These are phyloP conservation scores for Cardamine resedifolia DNA, from an alignment of 345 rosid species.

Conservation along the genomic window DNA sequence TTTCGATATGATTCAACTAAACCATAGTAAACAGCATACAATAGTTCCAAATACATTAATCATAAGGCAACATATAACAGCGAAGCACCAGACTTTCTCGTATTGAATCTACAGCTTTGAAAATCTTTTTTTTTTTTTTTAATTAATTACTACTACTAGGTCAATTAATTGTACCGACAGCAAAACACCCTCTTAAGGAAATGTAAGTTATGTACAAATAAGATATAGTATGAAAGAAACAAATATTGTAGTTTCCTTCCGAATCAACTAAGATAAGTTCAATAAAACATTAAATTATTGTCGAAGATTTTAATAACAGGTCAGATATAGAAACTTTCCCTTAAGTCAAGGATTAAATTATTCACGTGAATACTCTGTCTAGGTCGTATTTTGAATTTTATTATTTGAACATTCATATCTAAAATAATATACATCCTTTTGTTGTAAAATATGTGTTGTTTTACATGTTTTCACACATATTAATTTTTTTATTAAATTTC, in stretches of 20 bases:
- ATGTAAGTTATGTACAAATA: not conserved
- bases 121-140: too few relatives aligned
- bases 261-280: not conserved
- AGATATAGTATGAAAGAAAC: not conserved
- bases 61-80: conserved; percentile 17
- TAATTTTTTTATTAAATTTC: too few relatives aligned
- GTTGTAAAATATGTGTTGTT: too few relatives aligned
- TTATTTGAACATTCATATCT: not conserved
- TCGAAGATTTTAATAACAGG: conserved; percentile 3
- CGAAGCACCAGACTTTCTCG: conserved; percentile 23
- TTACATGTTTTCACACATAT: too few relatives aligned
- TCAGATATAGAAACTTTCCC: conserved; percentile 12
- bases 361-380: conserved; percentile 33
- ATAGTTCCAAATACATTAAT: not conserved
- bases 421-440: too few relatives aligned
- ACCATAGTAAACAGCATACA: not conserved
- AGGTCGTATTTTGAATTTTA: conserved; percentile 17
- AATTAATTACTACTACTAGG: not conserved
- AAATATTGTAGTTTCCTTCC: not conserved
- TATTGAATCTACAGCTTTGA: conserved; percentile 21
- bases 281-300: not conserved
- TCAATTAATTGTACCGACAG: conserved; percentile 8
- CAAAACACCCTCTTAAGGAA: conserved; percentile 17
- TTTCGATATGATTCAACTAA: not conserved
- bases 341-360: conserved; percentile 3